Base-by-base conservation (phyloP, 2,329 filamentous ascomycete genomes). In the Aspergillus unguis region DNA sequence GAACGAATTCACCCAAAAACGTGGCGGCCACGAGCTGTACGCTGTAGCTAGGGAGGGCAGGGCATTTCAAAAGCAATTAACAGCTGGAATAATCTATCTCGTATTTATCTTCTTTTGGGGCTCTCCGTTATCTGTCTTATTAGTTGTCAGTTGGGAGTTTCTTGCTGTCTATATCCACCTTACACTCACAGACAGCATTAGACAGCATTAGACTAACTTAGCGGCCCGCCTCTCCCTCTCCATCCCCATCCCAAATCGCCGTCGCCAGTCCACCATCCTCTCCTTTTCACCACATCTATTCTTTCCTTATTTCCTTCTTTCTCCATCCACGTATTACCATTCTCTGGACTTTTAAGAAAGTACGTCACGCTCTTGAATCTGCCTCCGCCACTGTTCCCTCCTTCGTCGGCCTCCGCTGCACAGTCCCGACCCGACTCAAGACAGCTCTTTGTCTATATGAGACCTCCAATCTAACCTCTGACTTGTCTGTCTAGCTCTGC, bases 1-100 rank as follows among this genome's bases (percentile, higher is more conserved):
- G 9, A 35, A 28, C 8, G 42, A 35, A 37, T 33, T 42, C 37
- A 47, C 44, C n/a, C 50, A 60, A 59, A 58, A 67, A 67, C 66
- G 66, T 68, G 66, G 66, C 64, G 56, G 61, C 65, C 65, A 68
- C 65, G 65, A 68, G 65, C 63, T 49, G 26, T 10, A 23, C 10
- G n/a, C 44, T 44, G 17, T 17, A 17, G 17, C 17, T 17, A 17
- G 17, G 17, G 17, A 17, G 17, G 17, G 17, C 17, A 17, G 17
- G 17, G 17, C 17, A 17, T 17, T 17, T 17, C 17, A 17, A 17
- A 17, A 17, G 17, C 17, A 17, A 17, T 17, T 17, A 17, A 17
- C 17, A 17, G 17, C 17, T 17, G 17, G 17, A 17, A 17, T 17
- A 17, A 17, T 17, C 17, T 17, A 17, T 17, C 17, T 17, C 17